Percentiles rank a stretch among this genome's conserved stretches.
phyloP scores from a whole-genome alignment of 352 stramenopile genomes.

The Phytophthora pini region DNA sequence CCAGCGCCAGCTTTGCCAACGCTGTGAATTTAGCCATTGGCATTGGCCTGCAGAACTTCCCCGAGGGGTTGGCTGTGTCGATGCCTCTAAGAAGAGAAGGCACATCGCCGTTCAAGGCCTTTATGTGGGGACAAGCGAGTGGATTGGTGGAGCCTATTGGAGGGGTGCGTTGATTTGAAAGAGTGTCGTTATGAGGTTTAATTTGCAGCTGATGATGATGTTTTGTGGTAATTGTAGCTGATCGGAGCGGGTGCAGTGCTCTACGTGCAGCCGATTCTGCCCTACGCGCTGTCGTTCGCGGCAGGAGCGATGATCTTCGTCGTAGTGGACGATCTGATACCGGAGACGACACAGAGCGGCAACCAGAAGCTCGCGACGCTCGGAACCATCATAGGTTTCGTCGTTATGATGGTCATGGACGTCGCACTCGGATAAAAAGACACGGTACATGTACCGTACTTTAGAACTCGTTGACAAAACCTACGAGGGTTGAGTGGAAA shows the following conservation, averaged over 20 bases:
- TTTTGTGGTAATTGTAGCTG: conserved; percentile 47
- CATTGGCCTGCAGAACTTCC: conserved; percentile 92
- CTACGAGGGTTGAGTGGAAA: conserved; percentile 12
- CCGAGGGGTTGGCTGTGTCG: conserved; percentile 88
- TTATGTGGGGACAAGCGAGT: conserved; percentile 92
- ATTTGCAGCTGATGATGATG: conserved; percentile 4
- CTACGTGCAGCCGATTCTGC: conserved; percentile 88
- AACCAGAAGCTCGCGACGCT: conserved; percentile 90
- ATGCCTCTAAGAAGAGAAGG: conserved; percentile 88
- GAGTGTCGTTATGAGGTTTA: neutral
- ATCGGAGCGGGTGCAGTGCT: conserved; percentile 85
- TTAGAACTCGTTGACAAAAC: conserved; percentile 8
- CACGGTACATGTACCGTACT: conserved; percentile 15
- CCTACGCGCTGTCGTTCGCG: conserved; percentile 92
- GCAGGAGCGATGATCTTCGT: conserved; percentile 93
- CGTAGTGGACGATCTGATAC: conserved; percentile 92
- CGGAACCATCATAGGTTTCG: conserved; percentile 89
- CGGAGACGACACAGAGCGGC: conserved; percentile 87
- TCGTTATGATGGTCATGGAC: conserved; percentile 94
- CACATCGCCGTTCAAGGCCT: conserved; percentile 82
- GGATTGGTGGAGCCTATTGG: conserved; percentile 90
- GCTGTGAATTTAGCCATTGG: conserved; percentile 89
- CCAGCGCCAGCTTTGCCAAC: conserved; percentile 75
- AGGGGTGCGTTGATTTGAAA: conserved; percentile 55
- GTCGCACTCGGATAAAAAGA: conserved; percentile 73